Conservation (phyloP, 768 basidiomycete species). For the Russula olivacea region DNA sequence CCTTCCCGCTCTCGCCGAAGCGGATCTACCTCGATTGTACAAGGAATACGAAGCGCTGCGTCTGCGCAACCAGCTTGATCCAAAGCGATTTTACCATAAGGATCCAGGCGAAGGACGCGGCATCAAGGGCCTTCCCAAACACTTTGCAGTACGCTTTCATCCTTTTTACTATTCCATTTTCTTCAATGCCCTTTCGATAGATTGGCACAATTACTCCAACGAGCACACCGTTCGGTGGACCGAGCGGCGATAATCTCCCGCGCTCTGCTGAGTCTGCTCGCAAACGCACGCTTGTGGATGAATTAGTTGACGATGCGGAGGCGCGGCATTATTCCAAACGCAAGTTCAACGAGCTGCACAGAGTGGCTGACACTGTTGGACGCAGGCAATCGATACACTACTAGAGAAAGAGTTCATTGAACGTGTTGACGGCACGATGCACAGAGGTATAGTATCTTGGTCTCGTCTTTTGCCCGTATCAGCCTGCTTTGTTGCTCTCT, state of each 20-base stretch:
- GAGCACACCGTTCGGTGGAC: constrained; percentile 63
- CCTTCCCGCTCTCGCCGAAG: constrained; percentile 73
- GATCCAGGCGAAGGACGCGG: constrained; percentile 83
- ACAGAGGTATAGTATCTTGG: constrained; percentile 30
- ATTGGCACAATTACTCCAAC: constrained; percentile 75
- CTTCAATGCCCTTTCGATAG: constrained; percentile 35
- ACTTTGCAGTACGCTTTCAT: constrained; percentile 67
- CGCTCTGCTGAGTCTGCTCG: constrained; percentile 58
- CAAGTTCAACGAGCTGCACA: constrained; percentile 77
- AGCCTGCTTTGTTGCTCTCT: background rate
- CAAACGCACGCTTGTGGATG: constrained; percentile 82
- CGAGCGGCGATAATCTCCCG: constrained; percentile 65
- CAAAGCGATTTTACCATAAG: constrained; percentile 86
- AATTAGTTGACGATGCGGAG: constrained; percentile 84
- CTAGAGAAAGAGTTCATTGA: constrained; percentile 98
- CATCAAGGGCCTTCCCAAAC: constrained; percentile 77
- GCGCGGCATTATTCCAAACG: constrained; percentile 83
- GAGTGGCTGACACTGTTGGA: constrained; percentile 12
- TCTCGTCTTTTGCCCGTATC: background rate
- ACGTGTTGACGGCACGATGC: constrained; percentile 78
- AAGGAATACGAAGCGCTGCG: constrained; percentile 86
- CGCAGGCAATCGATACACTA: constrained; percentile 83
- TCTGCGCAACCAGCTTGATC: constrained; percentile 82
- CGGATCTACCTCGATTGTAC: constrained; percentile 70
- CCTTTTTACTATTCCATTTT: constrained; percentile 3